Evolutionary conservation across 257 asterid species (phyloP).

Genomic region (Plantago ovata): DNA sequence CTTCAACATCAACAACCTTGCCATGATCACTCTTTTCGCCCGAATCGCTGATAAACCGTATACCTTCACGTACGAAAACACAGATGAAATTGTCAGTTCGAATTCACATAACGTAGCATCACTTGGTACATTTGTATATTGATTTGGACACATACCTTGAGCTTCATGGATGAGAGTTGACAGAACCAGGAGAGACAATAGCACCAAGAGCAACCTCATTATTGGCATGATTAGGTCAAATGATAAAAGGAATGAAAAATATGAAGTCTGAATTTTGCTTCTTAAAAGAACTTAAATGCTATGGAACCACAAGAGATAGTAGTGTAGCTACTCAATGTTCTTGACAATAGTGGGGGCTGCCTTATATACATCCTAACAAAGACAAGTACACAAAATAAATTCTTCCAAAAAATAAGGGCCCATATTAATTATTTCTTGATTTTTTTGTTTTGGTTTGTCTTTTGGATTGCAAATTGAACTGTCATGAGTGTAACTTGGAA

Average conservation of each 20-base stretch:
- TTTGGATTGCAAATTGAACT: slow-evolving; percentile 7
- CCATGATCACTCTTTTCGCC: slow-evolving; percentile 11
- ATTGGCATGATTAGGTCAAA: not conserved
- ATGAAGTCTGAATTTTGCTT: slow-evolving; percentile 5
- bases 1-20: slow-evolving; percentile 29
- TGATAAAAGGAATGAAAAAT: not conserved
- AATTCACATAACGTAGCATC: not conserved
- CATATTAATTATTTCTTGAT: slow-evolving; percentile 22
- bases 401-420: slow-evolving; percentile 26
- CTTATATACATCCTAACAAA: slow-evolving; percentile 20
- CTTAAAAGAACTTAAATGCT: slow-evolving; percentile 28
- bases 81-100: not conserved
- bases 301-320: slow-evolving; percentile 3
- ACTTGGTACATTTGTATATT: not conserved
- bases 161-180: slow-evolving; percentile 45
- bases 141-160: slow-evolving; percentile 33
- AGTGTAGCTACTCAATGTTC: slow-evolving; percentile 14
- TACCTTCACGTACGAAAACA: slow-evolving; percentile 30
- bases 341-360: slow-evolving; percentile 15
- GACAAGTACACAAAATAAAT: slow-evolving; percentile 9
- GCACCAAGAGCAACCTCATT: slow-evolving; percentile 43
- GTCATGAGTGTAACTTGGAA: not conserved
- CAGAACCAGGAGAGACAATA: slow-evolving; percentile 38
- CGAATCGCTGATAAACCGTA: slow-evolving; percentile 27
- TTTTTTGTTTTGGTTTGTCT: slow-evolving; percentile 24